A percentile compares a stretch with the other conserved stretches of the same genome.
Conservation (phyloP, 306 rosid genomes). For the Dryas drummondii region DNA sequence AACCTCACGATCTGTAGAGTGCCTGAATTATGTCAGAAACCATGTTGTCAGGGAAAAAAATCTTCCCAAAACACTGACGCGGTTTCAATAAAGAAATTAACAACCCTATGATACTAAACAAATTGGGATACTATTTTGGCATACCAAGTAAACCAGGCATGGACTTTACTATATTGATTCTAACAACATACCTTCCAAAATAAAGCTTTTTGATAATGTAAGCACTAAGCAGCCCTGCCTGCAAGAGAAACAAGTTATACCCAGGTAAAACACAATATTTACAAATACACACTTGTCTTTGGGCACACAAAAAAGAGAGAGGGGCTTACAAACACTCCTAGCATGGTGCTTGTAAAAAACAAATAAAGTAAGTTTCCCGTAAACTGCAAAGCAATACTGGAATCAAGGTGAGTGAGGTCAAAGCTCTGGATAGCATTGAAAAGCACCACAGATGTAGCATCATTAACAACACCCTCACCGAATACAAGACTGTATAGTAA, state of each 20-base stretch:
- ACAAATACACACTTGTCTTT: conserved; percentile 11
- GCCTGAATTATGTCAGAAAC: conserved; percentile 53
- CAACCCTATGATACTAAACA: conserved; percentile 2
- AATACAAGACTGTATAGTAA: conserved; percentile 95
- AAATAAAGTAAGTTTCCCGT: conserved; percentile 76
- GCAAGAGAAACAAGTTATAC: conserved; percentile 42
- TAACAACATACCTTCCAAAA: conserved; percentile 68
- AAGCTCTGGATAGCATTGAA: conserved; percentile 93
- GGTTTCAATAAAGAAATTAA: conserved; percentile 4
- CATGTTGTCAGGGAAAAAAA: conserved; percentile 22
- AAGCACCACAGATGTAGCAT: conserved; percentile 97
- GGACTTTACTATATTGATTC: conserved; percentile 8
- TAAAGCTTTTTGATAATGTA: conserved; percentile 81
- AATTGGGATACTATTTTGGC: conserved; percentile 7
- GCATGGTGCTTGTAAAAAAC: conserved; percentile 72
- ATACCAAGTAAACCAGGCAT: conserved; percentile 8
- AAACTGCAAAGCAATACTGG: conserved; percentile 56
- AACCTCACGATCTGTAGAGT: conserved; percentile 97
- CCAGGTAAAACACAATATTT: neutral
- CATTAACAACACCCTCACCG: conserved; percentile 98
- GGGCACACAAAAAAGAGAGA: conserved; percentile 6
- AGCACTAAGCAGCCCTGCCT: conserved; percentile 94
- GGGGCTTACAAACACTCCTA: conserved; percentile 72
- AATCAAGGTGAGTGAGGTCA: conserved; percentile 66
- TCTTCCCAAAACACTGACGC: neutral